Evolutionary conservation across 1,284 basidiomycete species (phyloP), one percentile per base, ranked within the genome.

Genomic region (Ganoderma lingzhi): DNA sequence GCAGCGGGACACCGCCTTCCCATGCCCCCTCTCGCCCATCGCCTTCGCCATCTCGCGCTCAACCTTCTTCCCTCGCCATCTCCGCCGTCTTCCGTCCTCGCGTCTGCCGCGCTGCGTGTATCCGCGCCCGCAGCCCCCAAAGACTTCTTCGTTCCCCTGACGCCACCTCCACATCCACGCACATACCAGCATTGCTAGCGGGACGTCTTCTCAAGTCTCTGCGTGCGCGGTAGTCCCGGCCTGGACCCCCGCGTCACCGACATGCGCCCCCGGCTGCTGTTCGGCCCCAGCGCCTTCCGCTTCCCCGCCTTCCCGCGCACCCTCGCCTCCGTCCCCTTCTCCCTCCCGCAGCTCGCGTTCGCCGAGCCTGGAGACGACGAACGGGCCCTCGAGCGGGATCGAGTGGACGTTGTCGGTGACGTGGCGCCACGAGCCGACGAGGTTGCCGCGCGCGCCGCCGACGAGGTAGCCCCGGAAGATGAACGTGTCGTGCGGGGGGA

Each of bases 391-490:
- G 78, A 87, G 70, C 14, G 81, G 80, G 60, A 82, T 73, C 14
- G 76, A 74, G 42, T 72, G 72, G 12, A 86, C 51, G 81, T 84
- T 28, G 84, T 83, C 53, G 12, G 76, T 77, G 70, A 75, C 74
- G 23, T 79, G 78, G 37, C 92, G 83, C 92, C 92, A 93, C 65
- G 88, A 88, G 8, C 92, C 92, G 10, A 92, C 90, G 72, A 93
- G 86, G 65, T 85, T 90, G 23, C 48, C 48, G 48, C 23, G 23
- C 71, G 84, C 80, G 3, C 85, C 86, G 0, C 87, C 90, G 17
- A 90, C 84, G 62, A 93, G 71, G 75, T 93, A 93, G 2, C 92
- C 92, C 51, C 88, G 90, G 73, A 93, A 88, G 61, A 93, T 84
- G 77, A 85, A 83, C 9, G 82, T 76, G 63, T 86, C 87, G 37